Evolutionary conservation across 768 basidiomycete genomes (phyloP), one percentile per base, ranked within the genome.

Genomic region (Collybia nuda): DNA sequence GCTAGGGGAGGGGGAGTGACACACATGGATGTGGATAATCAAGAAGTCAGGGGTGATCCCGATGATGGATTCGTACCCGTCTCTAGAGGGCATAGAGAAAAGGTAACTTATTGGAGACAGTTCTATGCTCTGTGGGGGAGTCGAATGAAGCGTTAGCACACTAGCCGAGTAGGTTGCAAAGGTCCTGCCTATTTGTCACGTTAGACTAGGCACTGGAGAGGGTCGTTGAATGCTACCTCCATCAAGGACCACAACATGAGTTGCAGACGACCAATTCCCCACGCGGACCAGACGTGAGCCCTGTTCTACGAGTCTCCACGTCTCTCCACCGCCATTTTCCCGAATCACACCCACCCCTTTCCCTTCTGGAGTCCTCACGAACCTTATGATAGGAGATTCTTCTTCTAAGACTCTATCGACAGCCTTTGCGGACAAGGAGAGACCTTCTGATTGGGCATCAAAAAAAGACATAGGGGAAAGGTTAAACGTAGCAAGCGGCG

Each of bases 301-400:
- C 42, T 69, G 65, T 39, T 76, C 73, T 6, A 66, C 64, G 49
- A 82, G 70, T 56, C 70, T 73, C 86, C 86, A 91, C 1, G 78
- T 73, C 59, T 91, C 87, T 5, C 85, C 85, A 7, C 72, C 70
- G 3, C 81, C 80, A 37, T 74, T 69, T 26, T 65, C 66, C 39
- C 88, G 81, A 26, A 87, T 68, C 12, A 86, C 80, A 11, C 81
- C 88, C 29, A 93, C 76, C 5, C 88, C 90, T 46, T 75, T 76
- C 1, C 91, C 91, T 51, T 91, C 86, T 1, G 89, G 86, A 2
- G 90, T 92, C 53, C 91, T 77, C 32, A 89, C 81, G 56, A 92
- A 85, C 32, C 77, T 74, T 11, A 74, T 57, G 50, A 92, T 80
- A 38, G 72, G 69, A 12, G 74, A 70, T 37, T 83, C 77, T 56